Base-by-base conservation (phyloP, 345 rosid species). In the Gossypium herbaceum region DNA sequence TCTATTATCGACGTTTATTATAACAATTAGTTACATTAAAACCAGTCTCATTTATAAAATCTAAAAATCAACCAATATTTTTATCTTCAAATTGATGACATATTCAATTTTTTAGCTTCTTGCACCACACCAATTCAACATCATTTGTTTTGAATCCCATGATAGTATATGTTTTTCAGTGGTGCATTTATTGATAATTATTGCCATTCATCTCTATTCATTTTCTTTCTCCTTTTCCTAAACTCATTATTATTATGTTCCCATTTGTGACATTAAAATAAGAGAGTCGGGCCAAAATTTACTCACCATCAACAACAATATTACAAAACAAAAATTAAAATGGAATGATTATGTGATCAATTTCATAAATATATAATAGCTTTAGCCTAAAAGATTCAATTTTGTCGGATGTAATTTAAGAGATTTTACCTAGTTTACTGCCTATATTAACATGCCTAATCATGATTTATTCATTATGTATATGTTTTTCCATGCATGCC, bases 101-200 rank as follows among this genome's bases (percentile, higher is more conserved):
- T 80, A 77, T 82, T 85, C 51, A 84, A 34, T 34, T 1, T 79
- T 77, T 81, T 22, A 15, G 80, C 81, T 69, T 74, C 69, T 75
- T 91, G 89, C 90, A 78, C 84, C 88, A 59, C 83, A 88, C 91
- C 87, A 82, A 80, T 87, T 85, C 73, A 84, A 77, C 91, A 91
- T 78, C 76, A 77, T 71, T 82, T 34, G 41, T 80, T 85, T 78
- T 55, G 29, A 79, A 80, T 78, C 84, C 82, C 90, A 89, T 91
- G 82, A 91, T 58, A 22, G 34, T 58, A 58, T 88, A 86, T 81
- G 77, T 83, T 74, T 81, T 74, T 73, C 84, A 41, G 72, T 76
- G 59, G 75, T 61, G 62, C 62, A 58, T 58, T 73, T 58, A 70
- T 62, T 54, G 60, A 77, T 79, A 71, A 87, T 84, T 83, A 77